Base-by-base conservation (phyloP, 345 rosid genomes). In the Dipteronia dyeriana region DNA sequence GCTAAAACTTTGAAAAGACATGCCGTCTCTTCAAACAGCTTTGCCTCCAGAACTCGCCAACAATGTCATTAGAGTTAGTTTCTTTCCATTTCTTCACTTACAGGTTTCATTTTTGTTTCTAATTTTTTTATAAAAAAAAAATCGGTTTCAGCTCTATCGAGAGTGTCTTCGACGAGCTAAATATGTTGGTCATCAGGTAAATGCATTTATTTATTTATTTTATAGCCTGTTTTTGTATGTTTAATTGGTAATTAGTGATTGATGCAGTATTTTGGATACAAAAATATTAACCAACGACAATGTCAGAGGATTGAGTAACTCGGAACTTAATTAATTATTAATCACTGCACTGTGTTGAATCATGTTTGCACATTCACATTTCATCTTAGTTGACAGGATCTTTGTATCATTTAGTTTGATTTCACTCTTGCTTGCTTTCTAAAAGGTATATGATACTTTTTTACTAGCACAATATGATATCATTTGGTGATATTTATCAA, bases 141-240 rank as follows among this genome's bases (percentile, higher is more conserved):
- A n/a, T n/a, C 10, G 16, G 12, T 78, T 75, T 79, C 87, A 96
- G 99, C 90, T 96, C 83, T 96, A 96, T 65, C 93, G 97, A 19
- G 99, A 94, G 80, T 96, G 98, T 82, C 97, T 96, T 84, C 90
- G 98, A 75, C 85, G 99, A 83, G 98, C 97, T 49, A 94, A 87
- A 84, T 92, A 86, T 75, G 71, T 96, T 69, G 98, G 98, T 74
- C 92, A 88, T 74, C 80, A 84, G 91, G 99, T 92, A 81, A 75
- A 41, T 41, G 45, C 45, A 41, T 41, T 41, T 41, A 7, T 41
- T 41, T 34, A 34, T 34, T 34, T 34, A 34, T 57, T 57, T 20
- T 8, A n/a, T 7, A 34, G 38, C 54, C 8, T n/a, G 25, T 57
- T 57, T 57, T 57, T n/a, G 25, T 17, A 22, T 7, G 23, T 59